A percentile compares a stretch with the other conserved stretches of the same genome.
These are phyloP conservation scores for Septoria petroselini DNA, from an alignment of 2,329 filamentous ascomycete genomes.

Conservation along the genomic window DNA sequence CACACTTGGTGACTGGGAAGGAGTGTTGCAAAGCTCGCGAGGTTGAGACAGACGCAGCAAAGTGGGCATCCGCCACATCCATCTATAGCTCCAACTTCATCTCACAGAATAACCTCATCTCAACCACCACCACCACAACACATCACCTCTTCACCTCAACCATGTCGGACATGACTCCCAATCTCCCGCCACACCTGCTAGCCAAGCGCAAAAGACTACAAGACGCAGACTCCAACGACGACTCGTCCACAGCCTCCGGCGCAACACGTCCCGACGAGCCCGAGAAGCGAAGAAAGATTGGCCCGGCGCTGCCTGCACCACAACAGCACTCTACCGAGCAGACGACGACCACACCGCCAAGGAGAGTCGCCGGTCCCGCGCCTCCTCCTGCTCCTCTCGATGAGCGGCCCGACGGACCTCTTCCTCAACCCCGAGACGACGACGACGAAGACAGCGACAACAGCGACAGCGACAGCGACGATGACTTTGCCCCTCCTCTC, in stretches of 20 bases:
- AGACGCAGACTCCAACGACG: constrained; percentile 40
- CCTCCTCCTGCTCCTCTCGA: constrained; percentile 51
- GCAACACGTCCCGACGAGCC: constrained; percentile 40
- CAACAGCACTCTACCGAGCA: not conserved
- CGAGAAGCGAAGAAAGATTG: constrained; percentile 53
- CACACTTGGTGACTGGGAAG: no score
- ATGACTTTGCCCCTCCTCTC: constrained; percentile 48
- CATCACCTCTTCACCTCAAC: constrained; percentile 22
- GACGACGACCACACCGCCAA: constrained; percentile 42
- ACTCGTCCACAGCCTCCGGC: constrained; percentile 41
- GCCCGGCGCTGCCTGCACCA: constrained; percentile 49
- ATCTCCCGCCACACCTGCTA: constrained; percentile 64
- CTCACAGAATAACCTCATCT: not conserved
- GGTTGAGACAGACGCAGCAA: no score
- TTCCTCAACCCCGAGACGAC: constrained; percentile 31
- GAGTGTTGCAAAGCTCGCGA: no score
- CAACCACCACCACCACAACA: not conserved
- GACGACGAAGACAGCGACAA: constrained; percentile 40
- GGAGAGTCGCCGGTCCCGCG: constrained; percentile 54
- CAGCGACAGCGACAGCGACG: constrained; percentile 39
- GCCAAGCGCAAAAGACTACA: constrained; percentile 51
- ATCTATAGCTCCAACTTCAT: no score
- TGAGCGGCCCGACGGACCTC: constrained; percentile 45
- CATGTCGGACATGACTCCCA: constrained; percentile 69
- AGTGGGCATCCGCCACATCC: no score